A percentile compares a stretch with the other conserved stretches of the same genome.
Evolutionary conservation across 1,139 yeast genomes (phyloP).

Genomic region (Sugiyamaella sp.): DNA sequence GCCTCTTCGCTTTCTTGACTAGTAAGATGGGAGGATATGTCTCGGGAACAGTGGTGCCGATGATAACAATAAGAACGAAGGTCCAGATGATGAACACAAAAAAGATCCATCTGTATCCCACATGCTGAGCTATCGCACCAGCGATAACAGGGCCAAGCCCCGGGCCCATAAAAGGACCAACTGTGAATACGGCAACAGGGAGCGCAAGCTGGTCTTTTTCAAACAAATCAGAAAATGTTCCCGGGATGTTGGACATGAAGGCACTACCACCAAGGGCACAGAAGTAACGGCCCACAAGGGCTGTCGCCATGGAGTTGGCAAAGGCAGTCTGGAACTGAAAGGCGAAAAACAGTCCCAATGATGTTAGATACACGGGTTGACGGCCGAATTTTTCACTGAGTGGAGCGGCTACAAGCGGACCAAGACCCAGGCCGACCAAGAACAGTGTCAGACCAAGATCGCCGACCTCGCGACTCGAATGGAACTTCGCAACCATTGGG

Average conservation of each 20-base stretch:
- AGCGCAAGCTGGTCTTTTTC: conserved; percentile 61
- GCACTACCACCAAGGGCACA: conserved; percentile 72
- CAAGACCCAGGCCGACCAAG: conserved; percentile 68
- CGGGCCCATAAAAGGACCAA: conserved; percentile 78
- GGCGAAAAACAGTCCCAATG: conserved; percentile 57
- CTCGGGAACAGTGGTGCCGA: conserved; percentile 63
- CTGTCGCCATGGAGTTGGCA: conserved; percentile 62
- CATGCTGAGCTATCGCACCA: conserved; percentile 60
- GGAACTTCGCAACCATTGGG: conserved; percentile 52
- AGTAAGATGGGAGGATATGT: conserved; percentile 70
- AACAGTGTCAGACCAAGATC: conserved; percentile 65
- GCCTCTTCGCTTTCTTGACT: conserved; percentile 56
- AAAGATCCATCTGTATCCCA: conserved; percentile 61
- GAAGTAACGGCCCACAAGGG: conserved; percentile 66
- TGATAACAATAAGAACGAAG: conserved; percentile 58
- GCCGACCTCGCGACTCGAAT: conserved; percentile 60
- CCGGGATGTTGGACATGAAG: conserved; percentile 77
- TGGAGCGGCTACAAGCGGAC: conserved; percentile 74
- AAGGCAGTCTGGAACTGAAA: conserved; percentile 71
- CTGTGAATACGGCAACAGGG: conserved; percentile 71
- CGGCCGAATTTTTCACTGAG: conserved; percentile 75
- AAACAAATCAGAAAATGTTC: conserved; percentile 68
- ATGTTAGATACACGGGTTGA: conserved; percentile 61
- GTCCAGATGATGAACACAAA: conserved; percentile 70
- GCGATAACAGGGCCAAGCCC: conserved; percentile 70